Evolutionary conservation across 2,329 filamentous ascomycete genomes (phyloP).

Genomic region (Penicillium sp.): DNA sequence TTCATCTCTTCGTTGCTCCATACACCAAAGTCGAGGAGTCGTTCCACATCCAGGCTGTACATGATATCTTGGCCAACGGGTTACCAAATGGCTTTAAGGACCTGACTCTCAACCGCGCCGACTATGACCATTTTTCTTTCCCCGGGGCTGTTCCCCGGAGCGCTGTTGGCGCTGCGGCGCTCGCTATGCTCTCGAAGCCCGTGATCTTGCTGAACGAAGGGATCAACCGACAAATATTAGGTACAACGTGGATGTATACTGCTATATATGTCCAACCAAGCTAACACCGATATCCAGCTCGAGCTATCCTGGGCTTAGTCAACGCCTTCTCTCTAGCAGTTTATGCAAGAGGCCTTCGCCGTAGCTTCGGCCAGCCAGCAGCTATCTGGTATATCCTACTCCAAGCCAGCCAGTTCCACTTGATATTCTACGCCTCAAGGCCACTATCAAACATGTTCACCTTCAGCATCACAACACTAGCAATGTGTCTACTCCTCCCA

Average conservation of each 20-base stretch:
- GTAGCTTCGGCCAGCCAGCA: constrained; percentile 66
- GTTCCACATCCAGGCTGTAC: constrained; percentile 91
- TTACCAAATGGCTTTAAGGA: constrained; percentile 59
- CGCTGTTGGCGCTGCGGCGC: constrained; percentile 76
- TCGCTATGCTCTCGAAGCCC: constrained; percentile 72
- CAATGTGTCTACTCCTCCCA: constrained; percentile 52
- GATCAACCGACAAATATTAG: constrained; percentile 57
- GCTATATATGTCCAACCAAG: neutral
- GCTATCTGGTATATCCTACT: constrained; percentile 79
- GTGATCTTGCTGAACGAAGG: constrained; percentile 60
- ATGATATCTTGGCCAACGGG: constrained; percentile 83
- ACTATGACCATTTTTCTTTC: constrained; percentile 89
- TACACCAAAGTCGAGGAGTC: constrained; percentile 99
- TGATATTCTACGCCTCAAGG: constrained; percentile 87
- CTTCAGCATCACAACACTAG: constrained; percentile 63
- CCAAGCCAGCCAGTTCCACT: constrained; percentile 83
- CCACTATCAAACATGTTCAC: constrained; percentile 97
- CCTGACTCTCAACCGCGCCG: constrained; percentile 52
- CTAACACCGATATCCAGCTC: constrained; percentile 50
- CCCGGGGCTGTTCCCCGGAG: constrained; percentile 89
- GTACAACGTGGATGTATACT: constrained; percentile 37
- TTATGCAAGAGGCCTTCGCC: constrained; percentile 64
- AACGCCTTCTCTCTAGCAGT: constrained; percentile 69
- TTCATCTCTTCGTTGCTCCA: constrained; percentile 73
- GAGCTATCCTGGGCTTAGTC: constrained; percentile 72